Percentiles rank a stretch among this genome's conserved stretches.
These are phyloP conservation scores for Omphalotus guepiniiformis DNA, from an alignment of 768 basidiomycete species.

Conservation along the genomic window DNA sequence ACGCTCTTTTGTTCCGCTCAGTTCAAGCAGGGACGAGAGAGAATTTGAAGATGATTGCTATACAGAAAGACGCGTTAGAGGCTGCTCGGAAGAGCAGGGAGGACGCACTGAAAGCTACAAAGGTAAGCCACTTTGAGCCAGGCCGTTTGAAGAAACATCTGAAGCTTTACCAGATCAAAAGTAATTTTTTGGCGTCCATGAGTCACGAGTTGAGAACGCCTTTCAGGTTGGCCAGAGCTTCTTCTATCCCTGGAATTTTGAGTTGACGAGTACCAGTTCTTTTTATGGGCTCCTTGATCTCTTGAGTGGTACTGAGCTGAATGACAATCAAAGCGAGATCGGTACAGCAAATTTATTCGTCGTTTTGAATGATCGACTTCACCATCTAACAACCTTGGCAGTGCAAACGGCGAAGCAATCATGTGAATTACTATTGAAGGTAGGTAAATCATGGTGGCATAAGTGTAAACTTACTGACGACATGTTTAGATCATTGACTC, in stretches of 20 bases:
- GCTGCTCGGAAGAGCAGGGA: slow-evolving; percentile 66
- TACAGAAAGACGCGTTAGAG: slow-evolving; percentile 65
- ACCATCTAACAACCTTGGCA: slow-evolving; percentile 18
- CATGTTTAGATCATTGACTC: slow-evolving; percentile 65
- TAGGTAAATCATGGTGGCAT: slow-evolving; percentile 14
- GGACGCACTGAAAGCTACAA: slow-evolving; percentile 70
- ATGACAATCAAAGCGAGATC: slow-evolving; percentile 65
- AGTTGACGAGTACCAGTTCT: slow-evolving; percentile 36
- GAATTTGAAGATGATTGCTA: slow-evolving; percentile 75
- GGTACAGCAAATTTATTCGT: slow-evolving; percentile 31
- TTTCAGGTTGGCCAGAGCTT: slow-evolving; percentile 48
- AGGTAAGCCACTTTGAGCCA: slow-evolving; percentile 32
- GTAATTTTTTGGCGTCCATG: slow-evolving; percentile 75
- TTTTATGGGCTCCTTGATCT: slow-evolving; percentile 76
- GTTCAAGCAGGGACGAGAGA: slow-evolving; percentile 71
- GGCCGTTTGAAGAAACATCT: not conserved
- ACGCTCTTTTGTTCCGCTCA: slow-evolving; percentile 69
- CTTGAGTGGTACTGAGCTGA: slow-evolving; percentile 67
- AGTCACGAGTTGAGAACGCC: slow-evolving; percentile 76
- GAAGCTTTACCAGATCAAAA: slow-evolving; percentile 52
- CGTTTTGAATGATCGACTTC: too few species aligned
- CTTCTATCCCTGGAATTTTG: not conserved
- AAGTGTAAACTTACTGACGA: slow-evolving; percentile 5
- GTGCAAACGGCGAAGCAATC: slow-evolving; percentile 78
- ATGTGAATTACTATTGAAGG: slow-evolving; percentile 70